Percentiles rank a stretch among this genome's conserved stretches.
phyloP scores from a whole-genome alignment of 306 rosid genomes.

The Oemleria cerasiformis region DNA sequence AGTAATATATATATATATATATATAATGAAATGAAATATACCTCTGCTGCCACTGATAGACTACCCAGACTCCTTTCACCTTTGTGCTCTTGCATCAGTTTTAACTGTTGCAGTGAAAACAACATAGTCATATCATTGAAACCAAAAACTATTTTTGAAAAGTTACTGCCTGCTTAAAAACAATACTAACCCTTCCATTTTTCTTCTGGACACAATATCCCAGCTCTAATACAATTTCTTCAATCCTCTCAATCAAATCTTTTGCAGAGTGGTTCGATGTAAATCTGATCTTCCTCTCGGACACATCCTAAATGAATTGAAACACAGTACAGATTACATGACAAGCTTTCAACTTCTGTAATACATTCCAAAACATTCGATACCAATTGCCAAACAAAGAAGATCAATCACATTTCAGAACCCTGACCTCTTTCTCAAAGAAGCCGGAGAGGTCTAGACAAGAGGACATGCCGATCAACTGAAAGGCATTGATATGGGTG shows the following conservation, averaged over 20 bases:
- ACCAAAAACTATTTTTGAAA: not conserved
- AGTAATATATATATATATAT: no score
- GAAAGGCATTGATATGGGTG: conserved; percentile 74
- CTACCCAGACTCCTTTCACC: conserved; percentile 42
- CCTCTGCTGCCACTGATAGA: conserved; percentile 78
- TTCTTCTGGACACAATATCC: conserved; percentile 72
- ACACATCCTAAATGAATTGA: conserved; percentile 51
- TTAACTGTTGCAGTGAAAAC: conserved; percentile 45
- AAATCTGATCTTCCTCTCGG: conserved; percentile 92
- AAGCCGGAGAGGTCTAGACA: conserved; percentile 91
- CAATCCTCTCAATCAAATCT: conserved; percentile 67
- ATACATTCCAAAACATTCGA: not conserved
- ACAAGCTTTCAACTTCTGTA: not conserved
- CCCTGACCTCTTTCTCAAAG: conserved; percentile 87
- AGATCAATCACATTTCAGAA: not conserved
- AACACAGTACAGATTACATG: not conserved
- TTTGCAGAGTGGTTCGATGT: conserved; percentile 70
- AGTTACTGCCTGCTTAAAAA: not conserved
- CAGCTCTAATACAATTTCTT: conserved; percentile 64
- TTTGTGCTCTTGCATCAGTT: conserved; percentile 56
- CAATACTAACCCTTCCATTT: conserved; percentile 65
- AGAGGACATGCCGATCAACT: conserved; percentile 92
- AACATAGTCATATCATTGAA: not conserved
- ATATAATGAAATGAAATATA: conserved; percentile 14
- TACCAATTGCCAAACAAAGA: not conserved